A percentile compares a stretch with the other conserved stretches of the same genome.
These are phyloP conservation scores for Alternaria sp. DNA, from an alignment of 2,329 filamentous ascomycete genomes.

Conservation along the genomic window DNA sequence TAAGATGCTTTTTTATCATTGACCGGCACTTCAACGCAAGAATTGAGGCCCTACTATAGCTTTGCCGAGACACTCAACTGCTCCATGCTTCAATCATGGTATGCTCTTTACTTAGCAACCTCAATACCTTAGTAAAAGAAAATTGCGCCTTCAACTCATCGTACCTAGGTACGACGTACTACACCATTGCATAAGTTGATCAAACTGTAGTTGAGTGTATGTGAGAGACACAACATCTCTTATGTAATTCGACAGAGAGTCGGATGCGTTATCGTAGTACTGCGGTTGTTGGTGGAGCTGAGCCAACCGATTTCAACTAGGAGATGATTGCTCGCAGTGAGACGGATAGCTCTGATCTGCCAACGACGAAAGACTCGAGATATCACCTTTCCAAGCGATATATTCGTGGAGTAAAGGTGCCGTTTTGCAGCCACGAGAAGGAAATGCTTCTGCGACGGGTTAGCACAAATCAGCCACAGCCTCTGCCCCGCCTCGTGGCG, in stretches of 20 bases:
- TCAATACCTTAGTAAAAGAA: neutral
- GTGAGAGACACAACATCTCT: neutral
- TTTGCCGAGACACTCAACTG: neutral
- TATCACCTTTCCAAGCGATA: too few species aligned
- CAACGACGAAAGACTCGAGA: neutral
- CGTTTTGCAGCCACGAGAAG: neutral
- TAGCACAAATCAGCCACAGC: slow-evolving; percentile 7
- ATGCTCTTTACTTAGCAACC: neutral
- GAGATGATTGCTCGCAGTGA: neutral
- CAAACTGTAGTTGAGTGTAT: neutral
- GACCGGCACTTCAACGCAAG: neutral
- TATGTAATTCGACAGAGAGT: neutral
- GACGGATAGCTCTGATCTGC: neutral
- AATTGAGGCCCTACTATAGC: neutral
- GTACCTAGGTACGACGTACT: neutral
- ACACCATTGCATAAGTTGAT: neutral
- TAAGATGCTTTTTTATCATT: neutral
- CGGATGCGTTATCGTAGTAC: neutral
- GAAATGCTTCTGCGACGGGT: neutral
- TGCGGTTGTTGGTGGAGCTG: neutral
- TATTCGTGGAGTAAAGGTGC: neutral
- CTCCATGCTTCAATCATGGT: neutral
- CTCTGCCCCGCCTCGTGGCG: slow-evolving; percentile 14
- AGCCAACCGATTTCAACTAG: neutral
- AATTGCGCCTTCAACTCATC: neutral